Evolutionary conservation across 2,329 filamentous ascomycete species (phyloP).

Genomic region (Diplodia corticola): DNA sequence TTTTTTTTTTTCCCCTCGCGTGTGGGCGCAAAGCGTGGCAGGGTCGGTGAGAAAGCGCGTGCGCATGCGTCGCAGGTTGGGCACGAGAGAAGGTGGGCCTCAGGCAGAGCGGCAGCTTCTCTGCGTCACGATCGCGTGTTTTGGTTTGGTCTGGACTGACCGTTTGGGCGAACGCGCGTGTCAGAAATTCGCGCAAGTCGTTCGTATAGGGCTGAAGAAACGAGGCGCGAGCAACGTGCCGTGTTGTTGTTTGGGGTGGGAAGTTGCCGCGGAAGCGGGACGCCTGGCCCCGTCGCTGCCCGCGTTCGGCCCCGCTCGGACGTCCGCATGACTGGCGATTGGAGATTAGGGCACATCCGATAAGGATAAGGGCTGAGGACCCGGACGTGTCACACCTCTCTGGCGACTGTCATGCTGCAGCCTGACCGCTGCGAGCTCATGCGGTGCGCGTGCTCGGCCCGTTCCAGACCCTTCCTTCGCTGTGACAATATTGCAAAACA

Average conservation of each 20-base stretch:
- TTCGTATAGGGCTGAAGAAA: neutral
- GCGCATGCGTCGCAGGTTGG: neutral
- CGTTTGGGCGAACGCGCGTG: neutral
- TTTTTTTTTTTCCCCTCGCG: neutral
- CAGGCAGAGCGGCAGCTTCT: neutral
- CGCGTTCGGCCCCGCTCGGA: neutral
- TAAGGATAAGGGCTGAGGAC: constrained; percentile 9
- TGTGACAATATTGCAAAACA: neutral
- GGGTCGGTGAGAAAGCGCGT: neutral
- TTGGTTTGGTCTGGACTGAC: neutral
- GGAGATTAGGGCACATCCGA: constrained; percentile 12
- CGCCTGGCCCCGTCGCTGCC: constrained; percentile 11
- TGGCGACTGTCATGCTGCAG: neutral
- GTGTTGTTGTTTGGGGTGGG: constrained; percentile 17
- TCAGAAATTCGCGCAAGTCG: neutral
- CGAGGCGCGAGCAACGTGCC: neutral
- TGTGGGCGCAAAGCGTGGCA: neutral
- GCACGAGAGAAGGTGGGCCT: neutral
- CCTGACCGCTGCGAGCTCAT: neutral
- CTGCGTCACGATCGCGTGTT: neutral
- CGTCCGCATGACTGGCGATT: neutral
- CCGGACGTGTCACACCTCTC: constrained; percentile 1
- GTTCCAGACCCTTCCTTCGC: neutral
- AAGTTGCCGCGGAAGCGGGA: constrained; percentile 19
- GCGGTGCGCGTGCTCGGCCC: neutral